Base-by-base conservation (phyloP, 495 filamentous ascomycete genomes). In the Podospora anserina region DNA sequence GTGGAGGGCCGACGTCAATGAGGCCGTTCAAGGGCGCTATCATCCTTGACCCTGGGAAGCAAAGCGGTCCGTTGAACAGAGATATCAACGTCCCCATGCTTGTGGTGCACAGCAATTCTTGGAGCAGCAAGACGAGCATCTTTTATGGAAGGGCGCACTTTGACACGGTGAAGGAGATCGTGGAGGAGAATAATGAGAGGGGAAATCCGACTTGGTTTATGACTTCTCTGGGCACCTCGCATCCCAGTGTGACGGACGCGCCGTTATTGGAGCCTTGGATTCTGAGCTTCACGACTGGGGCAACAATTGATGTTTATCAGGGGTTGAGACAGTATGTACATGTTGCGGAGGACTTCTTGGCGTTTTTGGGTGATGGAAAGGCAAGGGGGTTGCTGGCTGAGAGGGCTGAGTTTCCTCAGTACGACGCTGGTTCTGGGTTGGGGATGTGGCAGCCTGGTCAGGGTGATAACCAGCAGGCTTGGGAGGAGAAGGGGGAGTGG, bases 81-180 rank as follows among this genome's bases (percentile, higher is more conserved):
- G 80, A 85, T 53, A 80, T 86, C 68, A 67, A 73, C 18, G 83
- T 86, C 15, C 85, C 85, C 0, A 66, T 80, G 6, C 67, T 86
- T 1, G 78, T 87, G 15, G 72, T 85, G 32, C 80, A 86, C 66
- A 84, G 82, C 58, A 80, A 82, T 57, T 81, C 81, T 30, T 87
- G 85, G 85, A 84, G 80, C 32, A 79, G 78, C 61, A 76, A 77
- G 27, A 66, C 70, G 32, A 80, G 78, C 60, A 34, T 80, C 16
- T 85, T 87, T 67, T 82, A 85, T 71, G 83, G 80, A 39, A 79
- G 81, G 20, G 76, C 82, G 20, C 84, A 86, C 69, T 86, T 86
- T 59, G 80, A 83, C 30, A 81, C 81, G 3, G 84, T 87, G 18
- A 74, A 73, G 66, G 77, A 82, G 18, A 69, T 86, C 19, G 82